Conservation (phyloP, 1,284 basidiomycete genomes). For the Trichosporon asahii region DNA sequence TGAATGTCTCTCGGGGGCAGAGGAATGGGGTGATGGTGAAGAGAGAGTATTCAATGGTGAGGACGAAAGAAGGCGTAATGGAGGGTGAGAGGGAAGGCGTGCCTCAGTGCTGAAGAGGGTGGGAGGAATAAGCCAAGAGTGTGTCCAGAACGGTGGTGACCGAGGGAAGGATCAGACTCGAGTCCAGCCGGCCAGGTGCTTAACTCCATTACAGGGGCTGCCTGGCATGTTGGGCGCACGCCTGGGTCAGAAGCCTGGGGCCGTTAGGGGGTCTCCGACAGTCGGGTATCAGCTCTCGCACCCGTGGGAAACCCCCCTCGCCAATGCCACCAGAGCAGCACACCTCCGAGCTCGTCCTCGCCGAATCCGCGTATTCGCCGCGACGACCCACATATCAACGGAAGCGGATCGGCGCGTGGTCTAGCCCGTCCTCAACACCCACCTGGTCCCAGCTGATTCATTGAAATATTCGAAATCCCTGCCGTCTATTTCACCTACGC, state of each 20-base stretch:
- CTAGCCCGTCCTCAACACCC: not conserved
- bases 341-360: not conserved
- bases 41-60: not conserved
- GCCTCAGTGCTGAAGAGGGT: not conserved
- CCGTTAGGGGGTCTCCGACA: not conserved
- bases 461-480: conserved; percentile 2
- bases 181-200: not conserved
- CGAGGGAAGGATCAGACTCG: not conserved
- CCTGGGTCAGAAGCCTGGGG: no score
- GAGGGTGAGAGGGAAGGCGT: not conserved
- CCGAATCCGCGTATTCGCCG: not conserved
- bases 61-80: not conserved
- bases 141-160: not conserved
- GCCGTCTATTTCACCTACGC: not conserved
- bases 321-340: not conserved
- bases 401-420: not conserved
- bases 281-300: not conserved
- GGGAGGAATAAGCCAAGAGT: not conserved
- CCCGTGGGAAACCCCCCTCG: not conserved
- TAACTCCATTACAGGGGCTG: not conserved
- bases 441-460: not conserved
- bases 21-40: not conserved
- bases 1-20: not conserved
- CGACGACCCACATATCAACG: not conserved
- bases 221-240: not conserved